Conservation (phyloP, 768 basidiomycete species). For the Tricholoma flavovirens region DNA sequence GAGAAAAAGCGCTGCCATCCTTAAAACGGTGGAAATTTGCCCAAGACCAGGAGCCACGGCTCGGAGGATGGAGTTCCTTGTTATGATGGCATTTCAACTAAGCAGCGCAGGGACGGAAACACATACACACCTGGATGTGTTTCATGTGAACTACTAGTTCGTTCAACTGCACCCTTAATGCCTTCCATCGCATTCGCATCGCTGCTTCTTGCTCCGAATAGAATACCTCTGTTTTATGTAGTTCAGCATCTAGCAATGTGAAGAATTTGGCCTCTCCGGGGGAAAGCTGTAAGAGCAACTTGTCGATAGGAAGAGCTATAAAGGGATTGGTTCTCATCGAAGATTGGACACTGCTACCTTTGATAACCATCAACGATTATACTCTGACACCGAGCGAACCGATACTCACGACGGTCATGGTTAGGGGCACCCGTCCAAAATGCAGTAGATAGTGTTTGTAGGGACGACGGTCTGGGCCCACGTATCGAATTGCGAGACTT, state of each 20-base stretch:
- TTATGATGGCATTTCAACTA: neutral
- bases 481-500: neutral
- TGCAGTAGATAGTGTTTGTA: neutral
- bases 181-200: conserved; percentile 42
- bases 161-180: conserved; percentile 62
- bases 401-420: neutral
- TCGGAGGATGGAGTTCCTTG: neutral
- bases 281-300: conserved; percentile 52
- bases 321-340: conserved; percentile 13
- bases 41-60: neutral
- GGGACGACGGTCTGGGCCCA: neutral
- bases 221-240: conserved; percentile 83
- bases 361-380: neutral
- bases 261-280: conserved; percentile 70
- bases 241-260: conserved; percentile 65
- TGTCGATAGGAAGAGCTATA: conserved; percentile 34
- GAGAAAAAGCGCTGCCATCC: neutral
- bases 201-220: conserved; percentile 67
- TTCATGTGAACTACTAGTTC: conserved; percentile 70
- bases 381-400: neutral
- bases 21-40: neutral
- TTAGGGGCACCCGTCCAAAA: neutral
- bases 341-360: neutral
- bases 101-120: conserved; percentile 2
- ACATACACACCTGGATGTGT: conserved; percentile 44